phyloP scores from a whole-genome alignment of 257 asterid species.

The Dorcoceras hygrometricum region DNA sequence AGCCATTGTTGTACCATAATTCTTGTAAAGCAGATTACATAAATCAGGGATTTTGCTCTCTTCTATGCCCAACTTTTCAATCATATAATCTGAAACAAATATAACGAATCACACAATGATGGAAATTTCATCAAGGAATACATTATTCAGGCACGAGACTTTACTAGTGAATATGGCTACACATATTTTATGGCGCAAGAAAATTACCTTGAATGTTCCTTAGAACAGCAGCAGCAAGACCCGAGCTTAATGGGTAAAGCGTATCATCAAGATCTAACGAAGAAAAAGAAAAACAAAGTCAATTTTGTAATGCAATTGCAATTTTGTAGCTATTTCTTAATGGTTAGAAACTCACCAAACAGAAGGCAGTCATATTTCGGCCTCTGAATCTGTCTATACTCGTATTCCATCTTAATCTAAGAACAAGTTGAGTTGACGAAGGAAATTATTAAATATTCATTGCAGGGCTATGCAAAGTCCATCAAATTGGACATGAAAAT shows the following conservation, averaged over 20 bases:
- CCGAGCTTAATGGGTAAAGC: slow-evolving; percentile 84
- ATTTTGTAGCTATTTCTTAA: neutral
- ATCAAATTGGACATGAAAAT: slow-evolving; percentile 23
- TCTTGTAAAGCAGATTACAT: slow-evolving; percentile 69
- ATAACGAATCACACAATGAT: slow-evolving; percentile 12
- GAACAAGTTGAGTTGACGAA: slow-evolving; percentile 29
- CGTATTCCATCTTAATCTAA: slow-evolving; percentile 68
- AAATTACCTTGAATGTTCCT: slow-evolving; percentile 70
- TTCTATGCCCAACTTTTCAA: slow-evolving; percentile 75
- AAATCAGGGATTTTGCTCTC: slow-evolving; percentile 58
- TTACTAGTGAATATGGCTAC: neutral
- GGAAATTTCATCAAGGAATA: too few species aligned
- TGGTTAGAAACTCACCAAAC: slow-evolving; percentile 54
- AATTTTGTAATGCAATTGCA: slow-evolving; percentile 16
- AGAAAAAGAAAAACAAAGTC: neutral
- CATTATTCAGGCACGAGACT: neutral
- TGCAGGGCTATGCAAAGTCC: slow-evolving; percentile 26
- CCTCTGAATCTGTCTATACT: slow-evolving; percentile 64
- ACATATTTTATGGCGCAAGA: neutral
- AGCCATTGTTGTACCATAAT: slow-evolving; percentile 98
- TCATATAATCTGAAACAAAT: slow-evolving; percentile 59
- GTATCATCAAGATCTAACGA: slow-evolving; percentile 88
- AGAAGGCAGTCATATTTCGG: slow-evolving; percentile 89
- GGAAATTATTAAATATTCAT: slow-evolving; percentile 35
- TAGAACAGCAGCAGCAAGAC: slow-evolving; percentile 60